Evolutionary conservation across 2,329 filamentous ascomycete species (phyloP).

Genomic region (Xylariaceae sp.): DNA sequence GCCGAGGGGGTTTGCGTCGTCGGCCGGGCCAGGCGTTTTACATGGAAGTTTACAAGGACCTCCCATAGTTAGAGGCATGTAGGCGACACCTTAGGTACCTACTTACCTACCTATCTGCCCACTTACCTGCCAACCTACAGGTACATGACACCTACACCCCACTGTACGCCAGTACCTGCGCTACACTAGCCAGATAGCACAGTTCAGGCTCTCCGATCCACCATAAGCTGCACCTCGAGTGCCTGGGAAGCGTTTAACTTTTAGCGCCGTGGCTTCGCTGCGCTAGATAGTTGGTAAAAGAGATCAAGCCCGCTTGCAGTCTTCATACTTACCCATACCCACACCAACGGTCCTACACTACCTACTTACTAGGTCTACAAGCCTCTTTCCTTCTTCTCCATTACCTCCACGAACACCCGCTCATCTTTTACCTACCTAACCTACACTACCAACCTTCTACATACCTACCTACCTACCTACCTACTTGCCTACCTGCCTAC

Average conservation of each 20-base stretch:
- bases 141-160: no score
- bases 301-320: not conserved
- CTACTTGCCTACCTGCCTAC: slow-evolving; percentile 1
- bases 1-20: no score
- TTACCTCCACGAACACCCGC: not conserved
- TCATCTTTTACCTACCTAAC: not conserved
- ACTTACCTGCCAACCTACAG: no score
- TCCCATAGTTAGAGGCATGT: no score
- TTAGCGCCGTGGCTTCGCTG: slow-evolving; percentile 18
- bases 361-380: not conserved
- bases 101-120: no score
- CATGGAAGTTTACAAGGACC: no score
- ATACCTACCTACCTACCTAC: not conserved
- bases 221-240: not conserved
- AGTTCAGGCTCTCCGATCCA: not conserved
- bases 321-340: not conserved
- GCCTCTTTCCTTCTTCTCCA: no score
- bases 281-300: not conserved
- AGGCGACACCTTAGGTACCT: no score
- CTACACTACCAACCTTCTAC: not conserved
- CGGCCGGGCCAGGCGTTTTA: no score
- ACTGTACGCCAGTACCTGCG: no score
- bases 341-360: not conserved
- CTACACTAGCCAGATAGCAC: not conserved
- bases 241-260: slow-evolving; percentile 12